phyloP scores from a whole-genome alignment of 371 early-diverging fungal genomes.

The Syncephalis plumigaleata region DNA sequence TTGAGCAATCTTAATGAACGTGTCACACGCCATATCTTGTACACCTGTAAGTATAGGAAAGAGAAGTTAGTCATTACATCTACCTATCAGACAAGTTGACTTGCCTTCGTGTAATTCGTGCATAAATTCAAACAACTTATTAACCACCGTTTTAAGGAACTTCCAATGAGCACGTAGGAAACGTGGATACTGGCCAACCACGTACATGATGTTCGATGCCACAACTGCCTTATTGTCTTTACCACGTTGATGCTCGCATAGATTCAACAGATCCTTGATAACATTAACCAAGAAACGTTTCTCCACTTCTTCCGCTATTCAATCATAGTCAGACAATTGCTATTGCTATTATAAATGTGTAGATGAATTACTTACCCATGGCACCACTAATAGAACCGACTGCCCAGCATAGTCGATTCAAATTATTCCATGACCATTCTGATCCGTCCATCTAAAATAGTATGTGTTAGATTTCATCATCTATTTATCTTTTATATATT shows the following conservation, averaged over 20 bases:
- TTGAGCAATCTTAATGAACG: slow-evolving; percentile 96
- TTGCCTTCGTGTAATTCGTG: slow-evolving; percentile 91
- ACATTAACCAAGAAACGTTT: slow-evolving; percentile 95
- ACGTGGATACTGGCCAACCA: slow-evolving; percentile 97
- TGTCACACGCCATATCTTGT: slow-evolving; percentile 99
- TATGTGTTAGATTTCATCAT: too few species aligned
- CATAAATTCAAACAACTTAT: slow-evolving; percentile 99
- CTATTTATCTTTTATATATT: not conserved
- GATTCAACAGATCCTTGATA: slow-evolving; percentile 88
- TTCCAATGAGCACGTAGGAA: slow-evolving; percentile 98
- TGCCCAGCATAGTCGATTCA: slow-evolving; percentile 99
- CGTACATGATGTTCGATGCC: slow-evolving; percentile 99
- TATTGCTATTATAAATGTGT: not conserved
- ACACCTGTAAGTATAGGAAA: slow-evolving; percentile 71
- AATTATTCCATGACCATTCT: slow-evolving; percentile 92
- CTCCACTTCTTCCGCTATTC: slow-evolving; percentile 67
- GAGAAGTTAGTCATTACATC: not conserved
- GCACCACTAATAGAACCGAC: slow-evolving; percentile 97
- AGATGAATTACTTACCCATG: slow-evolving; percentile 31
- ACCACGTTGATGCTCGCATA: slow-evolving; percentile 88
- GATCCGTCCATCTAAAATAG: slow-evolving; percentile 56
- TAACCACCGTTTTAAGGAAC: slow-evolving; percentile 98
- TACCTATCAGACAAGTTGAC: not conserved
- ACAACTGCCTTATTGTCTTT: slow-evolving; percentile 99
- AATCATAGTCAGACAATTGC: slow-evolving; percentile 8